Percentiles rank a stretch among this genome's conserved stretches.
phyloP scores from a whole-genome alignment of 768 basidiomycete species.

The Baorangia bicolor region DNA sequence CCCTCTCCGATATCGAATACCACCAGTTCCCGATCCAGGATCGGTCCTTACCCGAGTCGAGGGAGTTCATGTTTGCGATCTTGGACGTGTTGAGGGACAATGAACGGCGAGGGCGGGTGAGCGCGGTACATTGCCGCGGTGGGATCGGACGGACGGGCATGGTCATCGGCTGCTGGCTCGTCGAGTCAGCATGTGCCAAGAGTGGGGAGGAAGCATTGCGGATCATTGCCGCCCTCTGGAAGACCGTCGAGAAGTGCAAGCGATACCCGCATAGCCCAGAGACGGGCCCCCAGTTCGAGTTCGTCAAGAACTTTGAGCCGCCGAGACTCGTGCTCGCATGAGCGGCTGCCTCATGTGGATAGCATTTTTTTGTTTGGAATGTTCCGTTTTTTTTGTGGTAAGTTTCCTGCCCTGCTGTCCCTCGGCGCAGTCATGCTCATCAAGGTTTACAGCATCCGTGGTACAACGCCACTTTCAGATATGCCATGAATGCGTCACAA shows the following conservation, averaged over 20 bases:
- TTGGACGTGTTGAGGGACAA: constrained; percentile 61
- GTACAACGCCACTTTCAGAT: neutral
- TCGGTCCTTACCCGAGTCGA: constrained; percentile 60
- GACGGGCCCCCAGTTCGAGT: constrained; percentile 77
- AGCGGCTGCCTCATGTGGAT: neutral
- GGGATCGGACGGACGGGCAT: constrained; percentile 70
- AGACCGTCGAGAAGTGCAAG: constrained; percentile 73
- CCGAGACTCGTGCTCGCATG: constrained; percentile 21
- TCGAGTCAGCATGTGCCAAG: constrained; percentile 59
- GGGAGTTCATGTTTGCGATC: constrained; percentile 57
- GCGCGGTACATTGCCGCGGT: constrained; percentile 78
- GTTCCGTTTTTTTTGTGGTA: neutral
- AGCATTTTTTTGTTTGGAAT: neutral
- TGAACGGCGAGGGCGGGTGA: constrained; percentile 53
- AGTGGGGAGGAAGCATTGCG: constrained; percentile 64
- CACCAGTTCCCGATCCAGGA: constrained; percentile 79
- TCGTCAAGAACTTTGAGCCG: constrained; percentile 56
- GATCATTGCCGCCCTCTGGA: constrained; percentile 69
- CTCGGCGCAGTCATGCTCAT: neutral
- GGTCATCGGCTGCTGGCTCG: constrained; percentile 74
- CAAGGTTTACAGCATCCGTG: constrained; percentile 2
- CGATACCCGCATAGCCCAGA: constrained; percentile 77
- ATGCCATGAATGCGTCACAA: constrained; percentile 25
- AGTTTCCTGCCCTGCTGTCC: neutral
- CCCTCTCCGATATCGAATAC: constrained; percentile 59